Evolutionary conservation across 176 grass and related monocot species (phyloP).

Genomic region (Cenchrus fungigraminus): DNA sequence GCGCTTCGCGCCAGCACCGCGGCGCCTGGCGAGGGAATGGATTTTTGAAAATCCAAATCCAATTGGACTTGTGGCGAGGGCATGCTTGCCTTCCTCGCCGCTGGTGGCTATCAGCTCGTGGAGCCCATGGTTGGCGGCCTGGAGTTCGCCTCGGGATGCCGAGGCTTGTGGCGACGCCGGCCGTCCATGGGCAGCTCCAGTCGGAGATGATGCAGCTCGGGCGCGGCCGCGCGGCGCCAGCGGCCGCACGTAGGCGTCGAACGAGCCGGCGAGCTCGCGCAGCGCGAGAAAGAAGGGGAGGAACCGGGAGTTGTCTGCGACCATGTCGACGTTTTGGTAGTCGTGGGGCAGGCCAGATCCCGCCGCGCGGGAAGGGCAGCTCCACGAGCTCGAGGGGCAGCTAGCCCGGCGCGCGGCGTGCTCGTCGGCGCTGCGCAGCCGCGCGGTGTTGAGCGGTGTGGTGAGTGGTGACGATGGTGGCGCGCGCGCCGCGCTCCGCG

Average conservation of each 20-base stretch:
- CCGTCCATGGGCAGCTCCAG: slow-evolving; percentile 50
- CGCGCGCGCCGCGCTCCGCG: slow-evolving; percentile 24
- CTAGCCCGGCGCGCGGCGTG: not conserved
- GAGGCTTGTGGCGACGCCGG: slow-evolving; percentile 31
- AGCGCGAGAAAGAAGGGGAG: slow-evolving; percentile 33
- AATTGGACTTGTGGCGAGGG: too few species aligned
- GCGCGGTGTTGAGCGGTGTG: slow-evolving; percentile 38
- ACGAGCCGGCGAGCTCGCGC: slow-evolving; percentile 21
- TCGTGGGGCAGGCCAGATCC: slow-evolving; percentile 22
- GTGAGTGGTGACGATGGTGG: slow-evolving; percentile 53
- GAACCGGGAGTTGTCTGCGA: not conserved
- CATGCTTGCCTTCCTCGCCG: too few species aligned
- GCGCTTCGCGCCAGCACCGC: too few species aligned
- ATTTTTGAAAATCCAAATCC: too few species aligned
- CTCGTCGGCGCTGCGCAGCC: slow-evolving; percentile 36
- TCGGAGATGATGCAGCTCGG: slow-evolving; percentile 56
- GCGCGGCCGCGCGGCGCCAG: not conserved
- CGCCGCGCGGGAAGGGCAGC: slow-evolving; percentile 32
- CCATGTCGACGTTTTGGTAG: slow-evolving; percentile 43
- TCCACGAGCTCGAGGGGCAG: slow-evolving; percentile 45
- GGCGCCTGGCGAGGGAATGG: too few species aligned
- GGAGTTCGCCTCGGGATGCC: slow-evolving; percentile 38
- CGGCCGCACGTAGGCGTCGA: slow-evolving; percentile 33
- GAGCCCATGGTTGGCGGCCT: not conserved
- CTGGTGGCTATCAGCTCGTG: not conserved